Base-by-base conservation (phyloP, 1,284 basidiomycete species). In the Cronartium quercuum region DNA sequence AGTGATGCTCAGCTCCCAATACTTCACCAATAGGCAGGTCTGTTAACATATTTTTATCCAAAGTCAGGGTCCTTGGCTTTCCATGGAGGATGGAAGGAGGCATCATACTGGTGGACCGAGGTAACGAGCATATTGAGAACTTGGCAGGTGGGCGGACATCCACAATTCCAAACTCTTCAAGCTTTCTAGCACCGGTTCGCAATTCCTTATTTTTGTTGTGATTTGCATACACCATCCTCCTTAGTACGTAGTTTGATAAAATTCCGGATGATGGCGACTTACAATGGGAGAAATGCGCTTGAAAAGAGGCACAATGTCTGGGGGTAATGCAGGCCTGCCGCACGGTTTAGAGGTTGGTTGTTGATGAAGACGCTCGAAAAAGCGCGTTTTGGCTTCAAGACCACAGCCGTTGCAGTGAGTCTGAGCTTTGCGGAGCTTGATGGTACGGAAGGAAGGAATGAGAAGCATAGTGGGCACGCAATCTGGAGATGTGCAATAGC, bases 111-210 rank as follows among this genome's bases (percentile, higher is more conserved):
- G 82, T 85, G 4, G 91, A 92, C 0, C 84, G 84, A 2, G 89
- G 88, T 29, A 98, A 81, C 68, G 88, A 87, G 77, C 92, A 94
- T 55, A 98, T 97, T 0, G 88, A 89, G 81, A 89, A 98, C 82
- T 98, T 94, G 0, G 86, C 87, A 41, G 83, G 82, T 1, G 91
- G 87, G 18, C 96, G 86, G 6, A 96, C 93, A 78, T 98, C 96
- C 18, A 98, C 34, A 9, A 70, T 83, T 9, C 97, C 24, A 13
- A 80, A 47, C 0, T 75, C 61, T 57, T 64, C 71, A 3, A 29
- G 42, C 35, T 65, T 60, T 18, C 37, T 55, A 38, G 77, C 78
- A 7, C 79, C 78, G 24, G 82, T 77, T 1, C 88, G 76, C 18
- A 81, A 78, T 65, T 81, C 78, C 73, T 84, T 83, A 29, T 29